Evolutionary conservation across 805 yeast species (phyloP), one percentile per base, ranked within the genome.

Genomic region (Torulaspora gathmanii): DNA sequence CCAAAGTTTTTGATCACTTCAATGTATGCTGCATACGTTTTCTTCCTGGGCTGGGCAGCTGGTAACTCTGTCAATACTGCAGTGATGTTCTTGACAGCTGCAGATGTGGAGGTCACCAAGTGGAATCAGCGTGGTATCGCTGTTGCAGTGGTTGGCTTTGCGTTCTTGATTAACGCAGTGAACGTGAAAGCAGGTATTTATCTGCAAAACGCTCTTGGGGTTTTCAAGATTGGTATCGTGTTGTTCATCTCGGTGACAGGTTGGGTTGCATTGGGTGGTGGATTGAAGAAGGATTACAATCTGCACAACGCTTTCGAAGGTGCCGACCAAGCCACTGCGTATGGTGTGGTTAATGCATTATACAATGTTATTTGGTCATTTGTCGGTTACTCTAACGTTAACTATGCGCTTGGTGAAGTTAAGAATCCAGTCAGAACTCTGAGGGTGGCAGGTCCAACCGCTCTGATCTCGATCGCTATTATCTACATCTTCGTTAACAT

Each of bases 351-450:
- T 46, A 82, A 80, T 54, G 89, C 93, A 5, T 71, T 86, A 45
- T 85, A 84, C 69, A 84, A 83, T 58, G 86, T 86, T 45, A 85
- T 86, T 58, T 86, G 91, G 91, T 83, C 91, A 1, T 86, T 79
- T 56, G 78, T 84, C 55, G 95, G 95, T 41, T 86, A 85, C 62
- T 82, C 90, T 31, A 86, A 86, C 60, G 90, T 83, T 42, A 85
- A 86, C 67, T 85, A 86, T 57, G 91, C 93, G 5, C 72, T 85
- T 38, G 86, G 89, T 57, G 95, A 86, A 67, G 79, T 80, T 40
- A 81, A 77, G 61, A 75, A 86, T 63, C 93, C 95, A 2, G 77
- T 77, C 37, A 77, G 77, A 56, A 80, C 86, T 39, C 75, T 84
- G 61, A 79, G 70, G 58, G 64, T 75, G 44, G 89, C 91, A 12